Evolutionary conservation across 2,329 filamentous ascomycete genomes (phyloP).

Genomic region (Nemania sp.): DNA sequence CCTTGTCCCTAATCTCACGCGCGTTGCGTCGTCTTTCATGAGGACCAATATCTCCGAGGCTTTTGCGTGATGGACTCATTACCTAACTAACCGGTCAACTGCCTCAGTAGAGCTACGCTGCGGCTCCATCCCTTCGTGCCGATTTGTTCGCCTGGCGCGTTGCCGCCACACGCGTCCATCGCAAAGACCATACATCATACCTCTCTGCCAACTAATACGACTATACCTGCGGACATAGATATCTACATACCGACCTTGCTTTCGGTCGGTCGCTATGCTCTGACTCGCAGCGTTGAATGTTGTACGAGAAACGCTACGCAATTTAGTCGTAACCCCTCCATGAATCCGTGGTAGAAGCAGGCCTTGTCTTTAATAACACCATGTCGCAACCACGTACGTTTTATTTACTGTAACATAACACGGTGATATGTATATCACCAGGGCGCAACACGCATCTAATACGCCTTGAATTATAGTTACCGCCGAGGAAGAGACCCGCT

Average conservation of each 20-base stretch:
- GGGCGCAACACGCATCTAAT: slow-evolving; percentile 25
- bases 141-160: slow-evolving; percentile 15
- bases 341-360: slow-evolving; percentile 30
- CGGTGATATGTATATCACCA: background rate
- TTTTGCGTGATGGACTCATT: background rate
- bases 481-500: slow-evolving; percentile 62
- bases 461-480: slow-evolving; percentile 57
- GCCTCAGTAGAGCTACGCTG: slow-evolving; percentile 12
- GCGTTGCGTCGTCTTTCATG: slow-evolving; percentile 4
- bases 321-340: slow-evolving; percentile 15
- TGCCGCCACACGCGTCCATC: slow-evolving; percentile 6
- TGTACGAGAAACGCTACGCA: slow-evolving; percentile 14
- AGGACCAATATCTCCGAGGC: background rate
- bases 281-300: slow-evolving; percentile 25
- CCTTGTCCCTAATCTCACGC: slow-evolving; percentile 6
- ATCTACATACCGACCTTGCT: slow-evolving; percentile 21
- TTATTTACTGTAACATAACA: slow-evolving; percentile 11
- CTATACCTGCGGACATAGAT: background rate
- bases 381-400: slow-evolving; percentile 49
- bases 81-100: slow-evolving; percentile 3
- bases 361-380: slow-evolving; percentile 32
- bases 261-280: slow-evolving; percentile 36
- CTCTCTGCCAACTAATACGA: background rate
- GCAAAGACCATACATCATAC: background rate
- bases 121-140: slow-evolving; percentile 2